phyloP scores from a whole-genome alignment of 1,284 basidiomycete genomes.

The Termitomyces sp. region DNA sequence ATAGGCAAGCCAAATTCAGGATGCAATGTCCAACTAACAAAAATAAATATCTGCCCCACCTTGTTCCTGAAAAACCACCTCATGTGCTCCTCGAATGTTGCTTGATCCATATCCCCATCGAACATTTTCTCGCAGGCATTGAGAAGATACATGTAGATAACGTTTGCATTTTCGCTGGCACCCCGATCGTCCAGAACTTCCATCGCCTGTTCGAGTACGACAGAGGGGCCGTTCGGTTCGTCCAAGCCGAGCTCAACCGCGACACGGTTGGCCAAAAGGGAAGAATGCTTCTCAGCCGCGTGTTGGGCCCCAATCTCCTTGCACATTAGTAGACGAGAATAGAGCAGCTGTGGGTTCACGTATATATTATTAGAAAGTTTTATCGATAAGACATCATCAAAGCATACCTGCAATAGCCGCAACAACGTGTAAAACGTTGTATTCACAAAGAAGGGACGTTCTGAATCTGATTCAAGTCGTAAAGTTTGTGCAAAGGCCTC shows the following conservation, averaged over 20 bases:
- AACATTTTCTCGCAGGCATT: conserved; percentile 94
- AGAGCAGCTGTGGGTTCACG: conserved; percentile 65
- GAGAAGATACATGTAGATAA: conserved; percentile 85
- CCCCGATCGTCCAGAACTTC: conserved; percentile 46
- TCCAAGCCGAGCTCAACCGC: conserved; percentile 71
- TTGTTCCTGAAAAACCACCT: conserved; percentile 95
- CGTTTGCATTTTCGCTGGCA: conserved; percentile 40
- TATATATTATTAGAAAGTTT: conserved; percentile 10
- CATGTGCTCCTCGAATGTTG: conserved; percentile 91
- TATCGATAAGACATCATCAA: conserved; percentile 7
- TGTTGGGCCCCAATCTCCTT: conserved; percentile 73
- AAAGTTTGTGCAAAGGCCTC: conserved; percentile 26
- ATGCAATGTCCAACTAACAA: conserved; percentile 2
- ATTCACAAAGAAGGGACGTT: conserved; percentile 82
- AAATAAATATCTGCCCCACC: conserved; percentile 42
- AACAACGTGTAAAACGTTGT: conserved; percentile 90
- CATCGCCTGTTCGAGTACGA: conserved; percentile 59
- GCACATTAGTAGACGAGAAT: conserved; percentile 83
- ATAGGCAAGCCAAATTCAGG: conserved; percentile 19
- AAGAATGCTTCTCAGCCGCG: conserved; percentile 54
- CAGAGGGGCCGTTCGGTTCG: conserved; percentile 69
- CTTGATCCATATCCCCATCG: conserved; percentile 86
- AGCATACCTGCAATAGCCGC: conserved; percentile 78
- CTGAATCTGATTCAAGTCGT: conserved; percentile 22
- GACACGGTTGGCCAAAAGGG: conserved; percentile 63